A percentile compares a stretch with the other conserved stretches of the same genome.
phyloP scores from a whole-genome alignment of 352 stramenopile species.

The Thraustotheca clavata region DNA sequence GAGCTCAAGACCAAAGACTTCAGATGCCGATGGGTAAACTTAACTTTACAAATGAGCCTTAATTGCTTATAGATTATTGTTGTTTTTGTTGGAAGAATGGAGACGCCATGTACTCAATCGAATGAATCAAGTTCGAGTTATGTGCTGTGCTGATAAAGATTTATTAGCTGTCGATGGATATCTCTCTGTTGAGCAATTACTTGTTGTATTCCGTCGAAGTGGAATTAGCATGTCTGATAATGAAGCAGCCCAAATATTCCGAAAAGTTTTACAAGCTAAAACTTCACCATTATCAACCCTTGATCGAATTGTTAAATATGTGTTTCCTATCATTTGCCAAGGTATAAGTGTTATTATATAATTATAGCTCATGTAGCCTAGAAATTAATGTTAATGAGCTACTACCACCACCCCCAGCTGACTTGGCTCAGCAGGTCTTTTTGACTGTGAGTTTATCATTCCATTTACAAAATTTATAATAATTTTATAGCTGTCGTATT shows the following conservation, averaged over 20 bases:
- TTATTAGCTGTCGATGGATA: conserved; percentile 47
- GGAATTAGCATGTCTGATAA: conserved; percentile 48
- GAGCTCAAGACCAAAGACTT: conserved; percentile 8
- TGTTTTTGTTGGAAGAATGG: conserved; percentile 58
- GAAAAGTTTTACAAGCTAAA: background rate
- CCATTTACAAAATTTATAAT: conserved; percentile 5
- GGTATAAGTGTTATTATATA: background rate
- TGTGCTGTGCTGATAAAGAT: conserved; percentile 47
- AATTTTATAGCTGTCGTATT: conserved; percentile 13
- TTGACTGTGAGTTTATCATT: conserved; percentile 49
- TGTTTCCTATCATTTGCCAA: conserved; percentile 41
- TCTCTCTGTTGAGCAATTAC: conserved; percentile 53
- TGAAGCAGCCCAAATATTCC: conserved; percentile 14
- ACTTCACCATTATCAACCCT: conserved; percentile 35
- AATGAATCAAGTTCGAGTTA: conserved; percentile 56
- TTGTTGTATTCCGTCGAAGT: conserved; percentile 47
- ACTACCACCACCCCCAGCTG: conserved; percentile 19
- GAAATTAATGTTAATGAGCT: conserved; percentile 4
- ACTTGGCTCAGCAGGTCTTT: conserved; percentile 38
- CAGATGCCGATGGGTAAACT: conserved; percentile 15
- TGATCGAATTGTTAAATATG: conserved; percentile 47
- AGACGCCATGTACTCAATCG: conserved; percentile 54
- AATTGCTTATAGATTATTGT: conserved; percentile 37
- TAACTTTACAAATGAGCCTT: background rate
- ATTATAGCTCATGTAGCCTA: conserved; percentile 34